Evolutionary conservation across 1,139 yeast species (phyloP).

Genomic region (Kodamaea anthophila): DNA sequence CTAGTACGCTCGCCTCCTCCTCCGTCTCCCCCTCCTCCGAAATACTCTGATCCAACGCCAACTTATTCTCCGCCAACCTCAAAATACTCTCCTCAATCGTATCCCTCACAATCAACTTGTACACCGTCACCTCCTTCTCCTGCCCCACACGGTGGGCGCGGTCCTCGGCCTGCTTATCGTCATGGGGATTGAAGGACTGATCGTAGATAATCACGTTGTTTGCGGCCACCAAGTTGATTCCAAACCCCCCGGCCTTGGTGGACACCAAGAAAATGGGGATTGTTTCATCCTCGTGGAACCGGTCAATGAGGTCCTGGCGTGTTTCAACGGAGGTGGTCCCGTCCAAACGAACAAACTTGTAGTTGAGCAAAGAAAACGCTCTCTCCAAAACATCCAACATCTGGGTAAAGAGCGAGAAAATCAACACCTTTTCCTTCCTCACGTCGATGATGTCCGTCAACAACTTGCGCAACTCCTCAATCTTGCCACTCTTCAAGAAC

Average conservation of each 20-base stretch:
- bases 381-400: conserved; percentile 80
- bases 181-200: conserved; percentile 95
- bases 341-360: conserved; percentile 79
- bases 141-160: conserved; percentile 98
- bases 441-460: conserved; percentile 49
- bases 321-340: conserved; percentile 93
- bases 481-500: conserved; percentile 77
- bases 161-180: conserved; percentile 97
- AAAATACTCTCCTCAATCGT: conserved; percentile 89
- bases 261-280: conserved; percentile 85
- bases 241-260: conserved; percentile 98
- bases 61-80: conserved; percentile 80
- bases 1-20: conserved; percentile 48
- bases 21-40: conserved; percentile 44
- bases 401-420: conserved; percentile 91
- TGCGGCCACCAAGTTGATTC: conserved; percentile 93
- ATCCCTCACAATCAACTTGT: conserved; percentile 63
- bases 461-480: conserved; percentile 49
- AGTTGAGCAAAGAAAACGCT: conserved; percentile 57
- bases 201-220: conserved; percentile 88
- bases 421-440: conserved; percentile 63
- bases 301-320: conserved; percentile 87
- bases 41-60: conserved; percentile 75
- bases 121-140: conserved; percentile 76
- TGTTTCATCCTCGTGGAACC: conserved; percentile 72